Evolutionary conservation across 2,329 filamentous ascomycete species (phyloP).

Genomic region (Ceratocystis alfenasii): DNA sequence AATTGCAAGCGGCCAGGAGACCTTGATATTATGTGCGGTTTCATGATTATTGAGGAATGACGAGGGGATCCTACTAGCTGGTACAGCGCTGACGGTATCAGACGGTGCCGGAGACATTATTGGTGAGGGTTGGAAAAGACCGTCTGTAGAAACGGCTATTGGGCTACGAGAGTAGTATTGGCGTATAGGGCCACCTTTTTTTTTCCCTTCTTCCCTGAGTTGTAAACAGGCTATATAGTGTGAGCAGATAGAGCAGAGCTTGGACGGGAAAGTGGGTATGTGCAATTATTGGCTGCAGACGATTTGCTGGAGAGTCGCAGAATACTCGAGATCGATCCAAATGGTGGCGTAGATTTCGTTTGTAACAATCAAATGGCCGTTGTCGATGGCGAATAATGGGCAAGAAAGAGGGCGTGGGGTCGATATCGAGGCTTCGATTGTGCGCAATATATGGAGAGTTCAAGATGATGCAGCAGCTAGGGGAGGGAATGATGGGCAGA

Average conservation of each 20-base stretch:
- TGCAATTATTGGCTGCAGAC: neutral
- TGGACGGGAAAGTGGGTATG: neutral
- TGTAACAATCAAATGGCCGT: neutral
- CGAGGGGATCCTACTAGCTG: slow-evolving; percentile 14
- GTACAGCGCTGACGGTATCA: slow-evolving; percentile 17
- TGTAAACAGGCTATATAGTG: neutral
- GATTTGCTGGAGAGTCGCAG: neutral
- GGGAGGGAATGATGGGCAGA: neutral
- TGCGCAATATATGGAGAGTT: neutral
- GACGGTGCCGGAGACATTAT: slow-evolving; percentile 17
- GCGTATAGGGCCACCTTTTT: neutral
- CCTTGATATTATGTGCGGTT: neutral
- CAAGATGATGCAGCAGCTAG: neutral
- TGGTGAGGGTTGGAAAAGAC: neutral
- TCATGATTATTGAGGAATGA: neutral
- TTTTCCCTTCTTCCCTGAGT: neutral
- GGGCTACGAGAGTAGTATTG: neutral
- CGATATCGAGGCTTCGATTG: neutral
- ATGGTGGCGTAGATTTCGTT: neutral
- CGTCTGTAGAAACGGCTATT: slow-evolving; percentile 3
- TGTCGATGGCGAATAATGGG: neutral
- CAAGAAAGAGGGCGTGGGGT: neutral
- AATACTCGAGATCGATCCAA: neutral
- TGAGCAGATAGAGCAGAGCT: neutral
- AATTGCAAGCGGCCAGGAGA: neutral